Evolutionary conservation across 306 rosid genomes (phyloP).

Genomic region (Echinosophora koreensis): DNA sequence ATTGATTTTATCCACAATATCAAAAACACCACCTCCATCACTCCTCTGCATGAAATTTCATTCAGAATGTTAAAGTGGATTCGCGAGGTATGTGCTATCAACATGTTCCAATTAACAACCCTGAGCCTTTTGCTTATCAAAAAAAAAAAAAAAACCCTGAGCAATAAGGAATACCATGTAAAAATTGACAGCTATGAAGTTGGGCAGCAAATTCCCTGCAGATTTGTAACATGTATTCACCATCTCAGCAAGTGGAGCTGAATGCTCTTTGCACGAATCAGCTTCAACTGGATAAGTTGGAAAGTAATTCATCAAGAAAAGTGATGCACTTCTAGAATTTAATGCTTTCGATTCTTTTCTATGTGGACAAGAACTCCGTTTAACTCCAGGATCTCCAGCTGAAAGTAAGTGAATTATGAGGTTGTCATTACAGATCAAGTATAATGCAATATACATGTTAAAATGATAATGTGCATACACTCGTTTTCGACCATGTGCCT

Average conservation of each 20-base stretch:
- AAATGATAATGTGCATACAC: constrained; percentile 58
- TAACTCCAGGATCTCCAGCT: constrained; percentile 98
- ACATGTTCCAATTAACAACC: constrained; percentile 29
- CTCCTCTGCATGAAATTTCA: constrained; percentile 79
- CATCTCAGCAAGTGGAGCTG: constrained; percentile 90
- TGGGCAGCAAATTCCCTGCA: constrained; percentile 83
- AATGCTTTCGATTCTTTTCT: constrained; percentile 90
- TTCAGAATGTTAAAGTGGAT: constrained; percentile 47
- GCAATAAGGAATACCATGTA: constrained; percentile 77
- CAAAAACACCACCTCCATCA: constrained; percentile 97
- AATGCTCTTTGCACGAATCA: constrained; percentile 97
- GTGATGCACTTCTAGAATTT: constrained; percentile 73
- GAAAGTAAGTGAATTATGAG: constrained; percentile 50
- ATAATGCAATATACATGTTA: constrained; percentile 5
- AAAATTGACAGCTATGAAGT: constrained; percentile 91
- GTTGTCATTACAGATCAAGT: constrained; percentile 30
- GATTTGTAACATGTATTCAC: constrained; percentile 86
- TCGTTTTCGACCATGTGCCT: constrained; percentile 94
- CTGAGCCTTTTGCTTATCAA: no score
- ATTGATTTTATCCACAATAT: constrained; percentile 84
- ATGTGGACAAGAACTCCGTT: constrained; percentile 76
- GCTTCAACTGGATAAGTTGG: constrained; percentile 91
- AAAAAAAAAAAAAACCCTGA: no score
- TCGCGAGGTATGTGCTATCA: constrained; percentile 32
- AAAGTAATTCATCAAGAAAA: constrained; percentile 88